Base-by-base conservation (phyloP, 2,329 filamentous ascomycete genomes). In the Whalleya microplaca region DNA sequence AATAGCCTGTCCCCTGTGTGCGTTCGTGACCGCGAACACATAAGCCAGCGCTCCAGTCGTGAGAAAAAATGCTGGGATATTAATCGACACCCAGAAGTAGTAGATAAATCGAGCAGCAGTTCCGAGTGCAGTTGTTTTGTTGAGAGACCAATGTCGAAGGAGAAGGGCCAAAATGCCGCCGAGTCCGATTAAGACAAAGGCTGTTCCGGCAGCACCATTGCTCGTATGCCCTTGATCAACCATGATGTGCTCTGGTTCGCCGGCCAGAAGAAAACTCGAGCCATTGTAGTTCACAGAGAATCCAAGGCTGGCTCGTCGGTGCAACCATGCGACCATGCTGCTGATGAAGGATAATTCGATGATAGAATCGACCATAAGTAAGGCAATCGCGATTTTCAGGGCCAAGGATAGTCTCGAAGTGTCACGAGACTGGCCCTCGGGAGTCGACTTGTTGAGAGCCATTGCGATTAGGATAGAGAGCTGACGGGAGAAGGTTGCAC, bases 211-310 rank as follows among this genome's bases (percentile, higher is more conserved):
- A 1, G 78, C 78, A 23, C 71, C 73, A 41, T 78, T 76, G 50
- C 71, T 72, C 21, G 76, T 76, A 55, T 79, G 70, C 14, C 76
- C 76, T 44, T 76, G 73, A 56, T 77, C 65, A 43, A 73, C 67
- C 54, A 80, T 63, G 14, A 76, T 54, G 41, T 69, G 40, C 2
- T 55, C 50, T 1, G 75, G 74, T 2, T 65, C 53, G 44, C 72
- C 72, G 9, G 62, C 49, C 10, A 77, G 58, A 2, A 51, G 47
- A 51, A 71, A 65, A 20, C 62, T 64, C 0, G 61, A 49, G 23
- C 61, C 66, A 29, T 59, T 44, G 40, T 61, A 58, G 12, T 51
- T 51, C 58, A 75, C 63, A 4, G 50, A 53, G 45, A 71, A 73
- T 16, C 64, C 63, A 12, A 65, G 64, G 42, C 63, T 63, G 40